These are phyloP conservation scores for Metschnikowia colocasiae DNA, from an alignment of 805 yeast genomes.

Conservation along the genomic window DNA sequence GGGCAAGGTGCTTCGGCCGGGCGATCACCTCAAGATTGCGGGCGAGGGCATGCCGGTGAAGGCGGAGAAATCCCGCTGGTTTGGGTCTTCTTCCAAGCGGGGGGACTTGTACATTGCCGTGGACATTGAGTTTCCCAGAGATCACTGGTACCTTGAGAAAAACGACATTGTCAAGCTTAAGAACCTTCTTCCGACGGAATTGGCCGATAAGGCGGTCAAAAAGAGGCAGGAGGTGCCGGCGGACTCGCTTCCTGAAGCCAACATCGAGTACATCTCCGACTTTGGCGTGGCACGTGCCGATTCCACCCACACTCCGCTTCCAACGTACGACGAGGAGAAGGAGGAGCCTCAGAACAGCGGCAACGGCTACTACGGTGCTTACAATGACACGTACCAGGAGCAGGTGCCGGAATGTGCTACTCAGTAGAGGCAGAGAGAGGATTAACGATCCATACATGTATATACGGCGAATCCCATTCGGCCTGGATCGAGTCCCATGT, in stretches of 20 bases:
- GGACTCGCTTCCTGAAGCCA: slow-evolving; percentile 33
- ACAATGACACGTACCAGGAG: slow-evolving; percentile 17
- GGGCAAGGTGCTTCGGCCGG: slow-evolving; percentile 81
- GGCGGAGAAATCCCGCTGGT: slow-evolving; percentile 20
- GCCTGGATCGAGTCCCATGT: neutral
- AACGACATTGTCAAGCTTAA: slow-evolving; percentile 55
- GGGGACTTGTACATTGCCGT: slow-evolving; percentile 73
- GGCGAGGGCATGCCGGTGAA: slow-evolving; percentile 83
- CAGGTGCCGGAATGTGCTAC: slow-evolving; percentile 34
- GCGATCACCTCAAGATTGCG: slow-evolving; percentile 58
- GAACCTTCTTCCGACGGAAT: slow-evolving; percentile 49
- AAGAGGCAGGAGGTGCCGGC: slow-evolving; percentile 23
- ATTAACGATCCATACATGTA: slow-evolving; percentile 2
- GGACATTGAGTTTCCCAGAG: slow-evolving; percentile 78
- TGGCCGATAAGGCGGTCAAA: slow-evolving; percentile 19
- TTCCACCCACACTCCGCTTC: slow-evolving; percentile 21
- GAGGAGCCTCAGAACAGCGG: slow-evolving; percentile 3
- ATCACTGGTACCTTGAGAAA: slow-evolving; percentile 78
- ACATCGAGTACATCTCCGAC: slow-evolving; percentile 36
- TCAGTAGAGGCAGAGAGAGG: slow-evolving; percentile 17
- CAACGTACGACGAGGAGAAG: slow-evolving; percentile 24
- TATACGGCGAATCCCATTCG: neutral
- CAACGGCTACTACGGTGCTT: slow-evolving; percentile 13
- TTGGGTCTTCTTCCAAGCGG: slow-evolving; percentile 23
- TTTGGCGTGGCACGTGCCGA: slow-evolving; percentile 25